phyloP scores from a whole-genome alignment of 495 filamentous ascomycete genomes.

The Penicillium goetzii region DNA sequence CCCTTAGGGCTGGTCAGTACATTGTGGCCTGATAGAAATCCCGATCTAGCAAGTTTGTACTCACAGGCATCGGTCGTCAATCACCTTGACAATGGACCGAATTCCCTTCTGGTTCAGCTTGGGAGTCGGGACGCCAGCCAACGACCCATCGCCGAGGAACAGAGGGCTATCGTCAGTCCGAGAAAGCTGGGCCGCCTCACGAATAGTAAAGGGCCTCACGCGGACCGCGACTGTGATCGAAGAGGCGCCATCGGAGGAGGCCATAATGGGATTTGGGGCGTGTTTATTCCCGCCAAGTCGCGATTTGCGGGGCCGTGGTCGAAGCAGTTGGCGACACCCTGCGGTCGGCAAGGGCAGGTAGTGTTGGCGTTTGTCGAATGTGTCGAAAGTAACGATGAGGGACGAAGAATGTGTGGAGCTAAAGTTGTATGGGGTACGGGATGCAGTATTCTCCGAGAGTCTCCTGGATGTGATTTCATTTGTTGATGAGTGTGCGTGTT shows the following conservation, averaged over 20 bases:
- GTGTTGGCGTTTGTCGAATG: constrained; percentile 11
- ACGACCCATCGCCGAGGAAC: constrained; percentile 92
- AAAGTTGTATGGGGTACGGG: constrained; percentile 33
- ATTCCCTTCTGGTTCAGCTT: constrained; percentile 87
- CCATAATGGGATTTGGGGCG: constrained; percentile 46
- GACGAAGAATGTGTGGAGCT: constrained; percentile 37
- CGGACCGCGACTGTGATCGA: constrained; percentile 77
- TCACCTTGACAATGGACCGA: constrained; percentile 88
- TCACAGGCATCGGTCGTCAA: constrained; percentile 95
- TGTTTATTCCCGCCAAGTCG: constrained; percentile 23
- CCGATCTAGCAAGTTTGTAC: constrained; percentile 36
- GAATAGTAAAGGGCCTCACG: constrained; percentile 85
- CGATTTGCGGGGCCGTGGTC: constrained; percentile 29
- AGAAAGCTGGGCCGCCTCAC: constrained; percentile 69
- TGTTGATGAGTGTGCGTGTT: constrained; percentile 43
- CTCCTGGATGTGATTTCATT: constrained; percentile 34
- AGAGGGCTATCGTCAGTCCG: constrained; percentile 83
- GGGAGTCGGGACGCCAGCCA: constrained; percentile 78
- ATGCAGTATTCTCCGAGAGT: constrained; percentile 39
- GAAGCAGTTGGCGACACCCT: constrained; percentile 31
- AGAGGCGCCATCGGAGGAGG: constrained; percentile 61
- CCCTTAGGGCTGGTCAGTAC: constrained; percentile 59
- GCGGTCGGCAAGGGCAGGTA: constrained; percentile 25
- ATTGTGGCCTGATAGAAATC: neutral
- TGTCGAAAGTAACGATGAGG: constrained; percentile 31